These are phyloP conservation scores for Hypoxylon sp. DNA, from an alignment of 2,329 filamentous ascomycete species.

Conservation along the genomic window DNA sequence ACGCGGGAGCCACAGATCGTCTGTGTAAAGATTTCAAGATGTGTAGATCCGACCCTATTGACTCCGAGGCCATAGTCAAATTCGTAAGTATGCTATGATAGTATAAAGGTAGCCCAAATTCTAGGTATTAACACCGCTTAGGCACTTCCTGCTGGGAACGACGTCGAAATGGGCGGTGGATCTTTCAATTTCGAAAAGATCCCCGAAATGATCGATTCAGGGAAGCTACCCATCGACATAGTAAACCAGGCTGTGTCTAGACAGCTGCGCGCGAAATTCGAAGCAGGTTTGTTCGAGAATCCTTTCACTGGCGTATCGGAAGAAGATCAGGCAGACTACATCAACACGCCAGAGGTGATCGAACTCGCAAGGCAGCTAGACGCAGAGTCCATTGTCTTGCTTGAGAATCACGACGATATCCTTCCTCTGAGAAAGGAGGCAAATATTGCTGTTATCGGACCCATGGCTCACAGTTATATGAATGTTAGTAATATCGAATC, in stretches of 20 bases:
- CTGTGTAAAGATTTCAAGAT: slow-evolving; percentile 75
- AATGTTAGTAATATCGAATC: slow-evolving; percentile 65
- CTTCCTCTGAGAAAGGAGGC: slow-evolving; percentile 73
- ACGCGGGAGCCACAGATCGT: slow-evolving; percentile 79
- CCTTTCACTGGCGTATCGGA: slow-evolving; percentile 73
- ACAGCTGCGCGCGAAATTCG: slow-evolving; percentile 77
- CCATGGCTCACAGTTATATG: slow-evolving; percentile 80
- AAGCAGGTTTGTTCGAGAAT: slow-evolving; percentile 78
- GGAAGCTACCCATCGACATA: slow-evolving; percentile 69
- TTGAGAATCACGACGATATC: slow-evolving; percentile 69
- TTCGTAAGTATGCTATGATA: slow-evolving; percentile 57
- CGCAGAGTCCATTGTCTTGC: slow-evolving; percentile 72
- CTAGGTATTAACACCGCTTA: slow-evolving; percentile 44
- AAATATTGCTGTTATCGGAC: slow-evolving; percentile 80
- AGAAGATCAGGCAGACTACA: slow-evolving; percentile 68
- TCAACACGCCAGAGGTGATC: slow-evolving; percentile 73
- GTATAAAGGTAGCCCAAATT: neutral
- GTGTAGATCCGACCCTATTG: slow-evolving; percentile 71
- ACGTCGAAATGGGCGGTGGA: slow-evolving; percentile 83
- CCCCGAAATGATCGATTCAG: slow-evolving; percentile 72
- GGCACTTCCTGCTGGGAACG: slow-evolving; percentile 77
- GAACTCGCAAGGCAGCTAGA: slow-evolving; percentile 74
- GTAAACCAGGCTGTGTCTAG: slow-evolving; percentile 78
- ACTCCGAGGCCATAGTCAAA: slow-evolving; percentile 75
- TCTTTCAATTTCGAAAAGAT: slow-evolving; percentile 79